These are phyloP conservation scores for Xylariaceae sp. DNA, from an alignment of 2,329 filamentous ascomycete species.

Conservation along the genomic window DNA sequence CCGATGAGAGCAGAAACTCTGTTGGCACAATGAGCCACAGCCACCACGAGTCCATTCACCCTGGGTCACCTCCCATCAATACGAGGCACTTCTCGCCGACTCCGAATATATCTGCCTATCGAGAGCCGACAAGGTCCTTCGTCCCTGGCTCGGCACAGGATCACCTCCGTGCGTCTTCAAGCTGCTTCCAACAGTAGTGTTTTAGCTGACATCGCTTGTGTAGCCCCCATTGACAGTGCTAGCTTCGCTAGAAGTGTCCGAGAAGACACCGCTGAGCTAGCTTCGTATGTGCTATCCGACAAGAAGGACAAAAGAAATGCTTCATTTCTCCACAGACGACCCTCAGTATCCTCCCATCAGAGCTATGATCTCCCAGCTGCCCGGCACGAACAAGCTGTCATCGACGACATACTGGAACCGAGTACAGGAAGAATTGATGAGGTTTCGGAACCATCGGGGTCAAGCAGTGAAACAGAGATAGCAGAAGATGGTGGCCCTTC, in stretches of 20 bases:
- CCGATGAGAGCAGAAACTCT: slow-evolving; percentile 30
- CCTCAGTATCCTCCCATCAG: slow-evolving; percentile 32
- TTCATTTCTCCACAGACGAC: slow-evolving; percentile 42
- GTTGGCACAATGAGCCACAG: slow-evolving; percentile 22
- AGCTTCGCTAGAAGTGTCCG: slow-evolving; percentile 76
- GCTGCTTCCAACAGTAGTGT: background rate
- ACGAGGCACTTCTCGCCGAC: slow-evolving; percentile 31
- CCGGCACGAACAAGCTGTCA: slow-evolving; percentile 27
- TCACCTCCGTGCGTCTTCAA: slow-evolving; percentile 46
- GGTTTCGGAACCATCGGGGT: slow-evolving; percentile 27
- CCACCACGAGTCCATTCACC: slow-evolving; percentile 17
- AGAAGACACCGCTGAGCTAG: slow-evolving; percentile 82
- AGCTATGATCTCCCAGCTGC: slow-evolving; percentile 22
- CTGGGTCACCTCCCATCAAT: slow-evolving; percentile 17
- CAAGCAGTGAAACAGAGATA: slow-evolving; percentile 17
- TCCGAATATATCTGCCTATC: slow-evolving; percentile 40
- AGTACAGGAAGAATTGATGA: slow-evolving; percentile 27
- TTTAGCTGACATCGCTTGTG: slow-evolving; percentile 13
- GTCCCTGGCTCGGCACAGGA: slow-evolving; percentile 63
- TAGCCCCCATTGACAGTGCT: slow-evolving; percentile 60
- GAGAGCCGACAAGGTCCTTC: slow-evolving; percentile 68
- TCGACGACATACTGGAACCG: slow-evolving; percentile 14
- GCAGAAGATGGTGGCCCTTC: slow-evolving; percentile 25
- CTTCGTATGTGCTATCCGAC: slow-evolving; percentile 73
- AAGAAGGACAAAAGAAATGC: slow-evolving; percentile 43